Conservation (phyloP, 1,284 basidiomycete genomes). For the Puccinia sorghi region DNA sequence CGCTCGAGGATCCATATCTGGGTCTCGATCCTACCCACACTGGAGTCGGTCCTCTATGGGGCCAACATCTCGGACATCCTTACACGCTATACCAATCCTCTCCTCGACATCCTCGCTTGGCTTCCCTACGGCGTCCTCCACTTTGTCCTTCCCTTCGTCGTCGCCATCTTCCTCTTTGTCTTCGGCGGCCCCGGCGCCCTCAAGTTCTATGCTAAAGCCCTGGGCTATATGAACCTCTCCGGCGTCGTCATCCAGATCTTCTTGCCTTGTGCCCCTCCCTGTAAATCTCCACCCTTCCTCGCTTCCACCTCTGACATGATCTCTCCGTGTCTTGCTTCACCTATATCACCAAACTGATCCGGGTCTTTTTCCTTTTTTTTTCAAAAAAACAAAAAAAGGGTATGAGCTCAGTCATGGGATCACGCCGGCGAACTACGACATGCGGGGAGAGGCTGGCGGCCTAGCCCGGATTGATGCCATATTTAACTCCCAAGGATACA, state of each 20-base stretch:
- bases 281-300: constrained; percentile 58
- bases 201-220: constrained; percentile 81
- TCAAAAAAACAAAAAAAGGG: constrained; percentile 63
- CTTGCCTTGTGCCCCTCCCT: constrained; percentile 88
- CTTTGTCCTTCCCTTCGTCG: constrained; percentile 78
- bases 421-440: constrained; percentile 86
- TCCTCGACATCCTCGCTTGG: constrained; percentile 92
- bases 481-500: constrained; percentile 78
- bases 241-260: constrained; percentile 87
- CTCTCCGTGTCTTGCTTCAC: constrained; percentile 87
- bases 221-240: constrained; percentile 89
- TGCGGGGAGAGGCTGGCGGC: constrained; percentile 89
- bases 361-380: not conserved
- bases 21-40: constrained; percentile 86
- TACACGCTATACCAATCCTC: constrained; percentile 85
- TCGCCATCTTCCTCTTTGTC: constrained; percentile 74
- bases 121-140: constrained; percentile 91
- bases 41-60: constrained; percentile 91
- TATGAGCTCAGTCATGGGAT: constrained; percentile 97
- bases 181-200: constrained; percentile 70
- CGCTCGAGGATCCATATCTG: constrained; percentile 85
- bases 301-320: constrained; percentile 55
- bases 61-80: constrained; percentile 96
- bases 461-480: constrained; percentile 87
- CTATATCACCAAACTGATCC: constrained; percentile 58